Evolutionary conservation across 768 basidiomycete species (phyloP), one percentile per base, ranked within the genome.

Genomic region (Gymnopilus junonius): DNA sequence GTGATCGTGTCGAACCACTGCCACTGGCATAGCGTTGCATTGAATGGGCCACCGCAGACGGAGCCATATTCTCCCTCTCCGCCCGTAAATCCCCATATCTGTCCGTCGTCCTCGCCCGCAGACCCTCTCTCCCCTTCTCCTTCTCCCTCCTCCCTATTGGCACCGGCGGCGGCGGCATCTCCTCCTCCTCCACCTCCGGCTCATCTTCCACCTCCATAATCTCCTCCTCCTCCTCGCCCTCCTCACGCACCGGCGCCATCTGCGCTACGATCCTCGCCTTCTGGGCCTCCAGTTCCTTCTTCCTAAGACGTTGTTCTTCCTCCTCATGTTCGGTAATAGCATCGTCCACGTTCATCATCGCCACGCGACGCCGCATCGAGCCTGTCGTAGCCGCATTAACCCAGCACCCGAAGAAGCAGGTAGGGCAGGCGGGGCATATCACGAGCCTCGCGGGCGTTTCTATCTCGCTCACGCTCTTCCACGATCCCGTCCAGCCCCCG

Each of bases 201-300:
- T 75, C 79, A 17, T 71, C 75, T 40, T 65, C 62, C 45, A 69
- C 29, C 32, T 77, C 77, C 23, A 77, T 80, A 54, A 72, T 76
- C 12, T 60, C 68, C n/a, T 65, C 76, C 29, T 68, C 71, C 15
- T 73, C 76, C 2, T 79, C 79, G 29, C 80, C 78, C 15, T 82
- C 82, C 48, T 85, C 82, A 56, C 76, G 75, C 20, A 81, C 80
- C 23, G 90, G 90, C 3, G 88, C 93, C 94, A 96, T 96, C 80
- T 96, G 93, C 53, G 93, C 92, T 1, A 97, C 95, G 62, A 97
- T 95, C 59, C 94, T 83, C 51, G 94, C 94, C 77, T 97, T 97
- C 77, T 95, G 95, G 11, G 87, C 86, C 73, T 94, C 94, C 37
- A 96, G 78, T 76, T 94, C 93, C 76, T 94, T 91, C 78, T 80